These are phyloP conservation scores for Friedmanniomyces endolithicus DNA, from an alignment of 495 filamentous ascomycete genomes.

Conservation along the genomic window DNA sequence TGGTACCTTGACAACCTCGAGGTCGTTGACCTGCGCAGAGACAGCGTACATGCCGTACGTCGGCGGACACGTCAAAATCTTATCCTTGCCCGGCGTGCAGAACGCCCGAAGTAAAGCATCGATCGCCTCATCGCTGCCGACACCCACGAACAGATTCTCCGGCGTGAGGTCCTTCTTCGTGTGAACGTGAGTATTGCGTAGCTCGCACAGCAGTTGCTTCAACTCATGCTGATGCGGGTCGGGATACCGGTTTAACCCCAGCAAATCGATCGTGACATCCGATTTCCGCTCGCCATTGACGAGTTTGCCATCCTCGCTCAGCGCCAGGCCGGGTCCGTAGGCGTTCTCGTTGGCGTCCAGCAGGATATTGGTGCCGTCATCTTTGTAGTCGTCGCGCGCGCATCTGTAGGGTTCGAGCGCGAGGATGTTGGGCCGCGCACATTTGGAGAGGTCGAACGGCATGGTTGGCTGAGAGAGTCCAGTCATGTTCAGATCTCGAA, in stretches of 20 bases:
- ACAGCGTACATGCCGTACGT: conserved; percentile 98
- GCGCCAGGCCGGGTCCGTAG: conserved; percentile 61
- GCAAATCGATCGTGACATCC: conserved; percentile 47
- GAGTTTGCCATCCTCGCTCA: conserved; percentile 38
- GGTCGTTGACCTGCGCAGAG: conserved; percentile 84
- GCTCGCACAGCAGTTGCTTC: conserved; percentile 73
- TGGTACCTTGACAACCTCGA: conserved; percentile 72
- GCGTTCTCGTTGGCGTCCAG: conserved; percentile 98
- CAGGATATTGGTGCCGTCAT: conserved; percentile 90
- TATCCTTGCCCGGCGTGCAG: conserved; percentile 74
- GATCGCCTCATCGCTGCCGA: conserved; percentile 92
- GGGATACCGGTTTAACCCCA: conserved; percentile 83
- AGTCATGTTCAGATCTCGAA: not conserved
- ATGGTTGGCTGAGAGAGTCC: conserved; percentile 6
- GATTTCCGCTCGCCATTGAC: conserved; percentile 28
- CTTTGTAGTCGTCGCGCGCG: conserved; percentile 73
- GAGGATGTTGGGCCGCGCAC: conserved; percentile 32
- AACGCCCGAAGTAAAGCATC: conserved; percentile 87
- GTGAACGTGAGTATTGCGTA: conserved; percentile 78
- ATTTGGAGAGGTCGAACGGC: conserved; percentile 25
- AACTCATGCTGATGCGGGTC: conserved; percentile 85
- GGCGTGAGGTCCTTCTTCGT: conserved; percentile 61
- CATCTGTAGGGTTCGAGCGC: conserved; percentile 33
- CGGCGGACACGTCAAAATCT: conserved; percentile 85
- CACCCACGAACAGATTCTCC: conserved; percentile 81